A percentile compares a stretch with the other conserved stretches of the same genome.
Evolutionary conservation across 2,329 filamentous ascomycete genomes (phyloP).

Genomic region (Ophiostoma angusticollis): DNA sequence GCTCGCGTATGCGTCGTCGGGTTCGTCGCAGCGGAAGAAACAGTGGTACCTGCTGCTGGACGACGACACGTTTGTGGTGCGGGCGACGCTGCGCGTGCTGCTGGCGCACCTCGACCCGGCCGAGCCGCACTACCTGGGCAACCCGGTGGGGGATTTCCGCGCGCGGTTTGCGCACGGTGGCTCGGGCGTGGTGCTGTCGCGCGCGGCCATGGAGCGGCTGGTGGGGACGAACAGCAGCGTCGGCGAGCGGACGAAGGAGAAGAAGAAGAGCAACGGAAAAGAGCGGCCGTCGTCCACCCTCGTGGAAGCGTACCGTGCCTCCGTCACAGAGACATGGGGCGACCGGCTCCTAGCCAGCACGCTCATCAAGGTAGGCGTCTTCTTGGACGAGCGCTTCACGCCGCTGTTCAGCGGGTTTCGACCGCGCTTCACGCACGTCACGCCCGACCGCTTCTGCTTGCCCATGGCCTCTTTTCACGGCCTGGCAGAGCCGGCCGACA

Average conservation of each 20-base stretch:
- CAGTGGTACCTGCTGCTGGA: slow-evolving; percentile 47
- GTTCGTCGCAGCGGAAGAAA: slow-evolving; percentile 36
- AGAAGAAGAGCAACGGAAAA: no score
- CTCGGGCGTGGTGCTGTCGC: slow-evolving; percentile 40
- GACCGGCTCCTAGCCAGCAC: slow-evolving; percentile 41
- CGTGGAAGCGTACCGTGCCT: slow-evolving; percentile 33
- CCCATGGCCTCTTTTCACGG: slow-evolving; percentile 43
- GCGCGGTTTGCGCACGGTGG: slow-evolving; percentile 44
- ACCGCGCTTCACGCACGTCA: slow-evolving; percentile 35
- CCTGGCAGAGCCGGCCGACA: slow-evolving; percentile 30
- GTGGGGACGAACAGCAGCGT: slow-evolving; percentile 18
- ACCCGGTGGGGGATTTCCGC: slow-evolving; percentile 43
- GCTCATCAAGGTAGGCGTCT: slow-evolving; percentile 39
- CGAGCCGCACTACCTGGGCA: slow-evolving; percentile 39
- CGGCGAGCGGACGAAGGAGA: no score
- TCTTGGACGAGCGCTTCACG: slow-evolving; percentile 41
- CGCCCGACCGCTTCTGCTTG: slow-evolving; percentile 37
- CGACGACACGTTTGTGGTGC: slow-evolving; percentile 44
- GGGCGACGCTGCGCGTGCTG: slow-evolving; percentile 33
- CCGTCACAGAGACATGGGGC: slow-evolving; percentile 39
- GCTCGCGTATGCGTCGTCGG: slow-evolving; percentile 34
- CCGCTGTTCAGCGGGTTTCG: slow-evolving; percentile 44
- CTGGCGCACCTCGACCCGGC: slow-evolving; percentile 36
- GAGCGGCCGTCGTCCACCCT: no score
- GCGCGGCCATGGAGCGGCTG: slow-evolving; percentile 33